Evolutionary conservation across 148 eudicot species (phyloP), one percentile per base, ranked within the genome.

Genomic region (Cornus suecica): DNA sequence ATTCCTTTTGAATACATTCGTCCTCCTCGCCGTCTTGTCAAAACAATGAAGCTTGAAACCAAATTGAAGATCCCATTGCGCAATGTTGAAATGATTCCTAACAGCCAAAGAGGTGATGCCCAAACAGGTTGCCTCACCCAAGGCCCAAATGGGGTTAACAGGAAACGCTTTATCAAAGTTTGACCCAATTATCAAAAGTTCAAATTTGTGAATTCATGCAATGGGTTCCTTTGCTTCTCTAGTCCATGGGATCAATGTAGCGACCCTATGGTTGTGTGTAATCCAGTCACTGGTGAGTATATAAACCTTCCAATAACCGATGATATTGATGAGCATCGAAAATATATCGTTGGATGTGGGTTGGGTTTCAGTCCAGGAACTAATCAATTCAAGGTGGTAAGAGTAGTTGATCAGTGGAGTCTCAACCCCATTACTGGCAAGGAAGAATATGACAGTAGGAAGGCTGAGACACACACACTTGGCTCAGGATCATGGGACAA

Each of bases 201-300:
- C 61, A 64, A 65, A 4, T 4, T 79, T 14, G 65, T 62, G 27
- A 63, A 68, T 61, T 74, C 82, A 48, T 79, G 82, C 70, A 68
- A 74, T 58, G 75, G 76, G 16, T 34, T 83, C 18, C 71, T 76
- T 60, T 41, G 77, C 26, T 54, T 76, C 72, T 56, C 68, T 30
- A 68, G 22, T 51, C 45, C 65, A 8, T 41, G 3, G 0, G n/a
- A n/a, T n/a, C n/a, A n/a, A n/a, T 20, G 5, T 58, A 41, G 23
- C 58, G 72, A 79, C 69, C 70, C 58, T 2, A 29, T 73, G 66
- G 51, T 71, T 0, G 74, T 82, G 32, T 82, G 76, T 68, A 82
- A 83, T 65, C 85, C 80, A 27, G 28, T 79, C 16, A 79, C 7
- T 0, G 42, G 42, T 5, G 80, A 79, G 58, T 83, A 45, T 68